Percentiles rank a stretch among this genome's conserved stretches.
phyloP scores from a whole-genome alignment of 23 red algal species.

The Gracilaria vermiculophylla region DNA sequence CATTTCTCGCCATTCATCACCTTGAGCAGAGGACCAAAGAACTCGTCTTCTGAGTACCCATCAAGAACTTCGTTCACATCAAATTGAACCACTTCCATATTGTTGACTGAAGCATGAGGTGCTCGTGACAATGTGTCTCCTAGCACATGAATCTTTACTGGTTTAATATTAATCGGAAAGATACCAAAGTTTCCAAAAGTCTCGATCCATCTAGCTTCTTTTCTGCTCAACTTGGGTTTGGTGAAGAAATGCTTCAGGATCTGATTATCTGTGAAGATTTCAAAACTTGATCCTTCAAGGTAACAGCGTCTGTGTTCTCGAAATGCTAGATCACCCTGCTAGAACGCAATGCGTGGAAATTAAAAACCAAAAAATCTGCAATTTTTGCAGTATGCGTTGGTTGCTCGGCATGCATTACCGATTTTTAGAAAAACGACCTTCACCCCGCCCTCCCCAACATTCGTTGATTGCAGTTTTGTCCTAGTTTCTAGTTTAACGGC shows the following conservation, averaged over 20 bases:
- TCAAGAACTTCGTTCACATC: background rate
- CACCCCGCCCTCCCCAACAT: too few relatives aligned
- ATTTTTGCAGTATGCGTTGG: too few relatives aligned
- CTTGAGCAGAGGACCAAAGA: conserved; percentile 26
- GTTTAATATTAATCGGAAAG: background rate
- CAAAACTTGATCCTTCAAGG: conserved; percentile 18
- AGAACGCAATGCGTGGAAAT: too few relatives aligned
- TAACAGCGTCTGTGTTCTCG: too few relatives aligned
- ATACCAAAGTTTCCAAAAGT: background rate
- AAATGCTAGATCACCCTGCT: too few relatives aligned
- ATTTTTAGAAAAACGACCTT: too few relatives aligned
- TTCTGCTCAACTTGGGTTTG: background rate
- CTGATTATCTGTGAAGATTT: conserved; percentile 41
- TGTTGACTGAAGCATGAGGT: background rate
- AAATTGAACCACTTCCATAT: too few relatives aligned
- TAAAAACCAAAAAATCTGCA: too few relatives aligned
- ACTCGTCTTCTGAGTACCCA: background rate
- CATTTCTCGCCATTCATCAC: too few relatives aligned
- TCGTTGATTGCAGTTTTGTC: too few relatives aligned
- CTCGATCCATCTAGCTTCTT: background rate
- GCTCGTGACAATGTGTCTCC: background rate
- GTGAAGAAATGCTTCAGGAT: conserved; percentile 19
- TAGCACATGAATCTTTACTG: conserved; percentile 18
- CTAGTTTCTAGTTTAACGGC: too few relatives aligned
- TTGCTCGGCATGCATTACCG: too few relatives aligned